Evolutionary conservation across 2,329 filamentous ascomycete genomes (phyloP).

Genomic region (Colletotrichum plurivorum): DNA sequence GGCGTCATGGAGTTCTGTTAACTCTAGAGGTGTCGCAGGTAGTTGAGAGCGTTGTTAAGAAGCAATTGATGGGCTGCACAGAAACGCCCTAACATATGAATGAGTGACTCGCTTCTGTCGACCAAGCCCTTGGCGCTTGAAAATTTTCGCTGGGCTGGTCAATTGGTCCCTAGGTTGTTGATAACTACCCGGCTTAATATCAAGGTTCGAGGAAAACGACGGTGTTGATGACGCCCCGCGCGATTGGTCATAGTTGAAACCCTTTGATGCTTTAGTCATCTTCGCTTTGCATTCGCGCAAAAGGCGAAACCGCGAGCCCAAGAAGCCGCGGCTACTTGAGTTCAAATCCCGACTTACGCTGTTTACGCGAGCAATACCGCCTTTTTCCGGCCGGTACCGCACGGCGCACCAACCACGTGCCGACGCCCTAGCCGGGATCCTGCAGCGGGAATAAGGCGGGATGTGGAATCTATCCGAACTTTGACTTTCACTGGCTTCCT

Average conservation of each 20-base stretch:
- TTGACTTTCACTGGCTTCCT: too few species aligned
- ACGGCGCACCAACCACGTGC: slow-evolving; percentile 29
- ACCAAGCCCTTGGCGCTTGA: not conserved
- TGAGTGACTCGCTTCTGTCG: not conserved
- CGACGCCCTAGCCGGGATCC: slow-evolving; percentile 12
- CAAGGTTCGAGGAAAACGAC: not conserved
- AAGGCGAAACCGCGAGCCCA: not conserved
- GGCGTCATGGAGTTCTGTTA: slow-evolving; percentile 6
- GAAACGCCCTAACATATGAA: not conserved
- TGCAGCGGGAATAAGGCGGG: slow-evolving; percentile 27
- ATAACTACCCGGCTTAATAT: too few species aligned
- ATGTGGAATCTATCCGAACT: not conserved
- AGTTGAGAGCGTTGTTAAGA: too few species aligned
- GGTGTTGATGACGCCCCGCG: slow-evolving; percentile 7
- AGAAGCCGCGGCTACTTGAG: not conserved
- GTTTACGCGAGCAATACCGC: not conserved
- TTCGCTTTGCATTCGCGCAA: not conserved
- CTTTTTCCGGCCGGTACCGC: slow-evolving; percentile 28
- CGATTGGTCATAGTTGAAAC: slow-evolving; percentile 2
- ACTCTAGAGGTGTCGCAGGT: too few species aligned
- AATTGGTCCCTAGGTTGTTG: not conserved
- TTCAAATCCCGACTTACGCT: slow-evolving; percentile 8
- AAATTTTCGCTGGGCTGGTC: not conserved
- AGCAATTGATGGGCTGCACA: not conserved
- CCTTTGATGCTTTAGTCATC: slow-evolving; percentile 3